phyloP scores from a whole-genome alignment of 2,329 filamentous ascomycete genomes.

The Penicillium sp. region DNA sequence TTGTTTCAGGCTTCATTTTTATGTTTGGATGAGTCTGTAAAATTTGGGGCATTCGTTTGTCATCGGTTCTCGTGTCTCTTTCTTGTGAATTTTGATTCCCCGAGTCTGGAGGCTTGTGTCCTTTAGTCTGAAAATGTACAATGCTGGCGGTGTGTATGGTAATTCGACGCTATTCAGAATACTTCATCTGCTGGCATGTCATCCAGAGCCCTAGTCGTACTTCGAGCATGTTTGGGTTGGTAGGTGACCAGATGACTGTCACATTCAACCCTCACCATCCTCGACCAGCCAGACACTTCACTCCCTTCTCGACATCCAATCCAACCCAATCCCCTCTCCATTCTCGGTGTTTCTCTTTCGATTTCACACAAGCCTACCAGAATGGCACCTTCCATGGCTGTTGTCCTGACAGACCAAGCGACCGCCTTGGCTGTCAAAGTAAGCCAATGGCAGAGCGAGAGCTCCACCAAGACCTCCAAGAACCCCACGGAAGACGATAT shows the following conservation, averaged over 20 bases:
- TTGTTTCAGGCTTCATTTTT: background rate
- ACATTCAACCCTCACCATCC: background rate
- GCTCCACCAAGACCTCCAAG: conserved; percentile 1
- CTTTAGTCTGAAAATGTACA: conserved; percentile 18
- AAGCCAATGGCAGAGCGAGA: conserved; percentile 17
- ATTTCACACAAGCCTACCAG: background rate
- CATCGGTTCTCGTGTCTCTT: background rate
- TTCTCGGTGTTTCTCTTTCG: background rate
- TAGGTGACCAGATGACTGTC: background rate
- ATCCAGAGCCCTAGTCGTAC: background rate
- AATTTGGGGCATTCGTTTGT: background rate
- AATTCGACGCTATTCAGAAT: background rate
- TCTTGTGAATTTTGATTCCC: conserved; percentile 22
- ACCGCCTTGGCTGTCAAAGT: conserved; percentile 1
- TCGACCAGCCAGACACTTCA: background rate
- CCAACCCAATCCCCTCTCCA: background rate
- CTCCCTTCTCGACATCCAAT: background rate
- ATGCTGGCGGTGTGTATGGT: conserved; percentile 8
- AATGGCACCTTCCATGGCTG: background rate
- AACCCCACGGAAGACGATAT: background rate
- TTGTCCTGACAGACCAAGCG: background rate
- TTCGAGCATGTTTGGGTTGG: background rate
- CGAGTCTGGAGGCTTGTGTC: conserved; percentile 14
- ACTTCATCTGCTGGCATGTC: background rate
- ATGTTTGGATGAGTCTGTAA: background rate